Conservation (phyloP, 495 filamentous ascomycete species). For the Daldinia loculata region DNA sequence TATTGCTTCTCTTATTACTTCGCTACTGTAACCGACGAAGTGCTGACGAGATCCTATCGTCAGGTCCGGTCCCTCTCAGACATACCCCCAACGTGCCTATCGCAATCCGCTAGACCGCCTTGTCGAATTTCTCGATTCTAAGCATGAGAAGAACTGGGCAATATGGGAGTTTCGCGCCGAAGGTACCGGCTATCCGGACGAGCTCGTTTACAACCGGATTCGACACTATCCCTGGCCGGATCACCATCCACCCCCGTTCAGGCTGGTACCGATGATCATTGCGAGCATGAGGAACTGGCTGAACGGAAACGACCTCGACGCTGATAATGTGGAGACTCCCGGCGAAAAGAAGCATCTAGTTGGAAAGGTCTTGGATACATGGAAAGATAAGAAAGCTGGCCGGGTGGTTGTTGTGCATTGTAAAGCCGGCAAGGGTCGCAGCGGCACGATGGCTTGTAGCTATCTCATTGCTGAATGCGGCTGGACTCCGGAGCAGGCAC, state of each 20-base stretch:
- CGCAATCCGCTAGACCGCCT: slow-evolving; percentile 89
- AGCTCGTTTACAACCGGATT: slow-evolving; percentile 82
- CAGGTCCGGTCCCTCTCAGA: slow-evolving; percentile 83
- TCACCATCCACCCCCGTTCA: slow-evolving; percentile 95
- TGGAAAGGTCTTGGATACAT: slow-evolving; percentile 31
- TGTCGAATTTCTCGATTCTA: slow-evolving; percentile 83
- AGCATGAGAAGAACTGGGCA: slow-evolving; percentile 83
- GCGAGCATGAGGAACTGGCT: slow-evolving; percentile 91
- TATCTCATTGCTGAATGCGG: slow-evolving; percentile 92
- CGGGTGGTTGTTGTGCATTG: slow-evolving; percentile 92
- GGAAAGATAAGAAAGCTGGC: slow-evolving; percentile 46
- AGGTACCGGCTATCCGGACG: slow-evolving; percentile 92
- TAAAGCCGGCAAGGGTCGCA: slow-evolving; percentile 95
- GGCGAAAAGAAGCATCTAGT: slow-evolving; percentile 39
- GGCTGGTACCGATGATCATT: slow-evolving; percentile 85
- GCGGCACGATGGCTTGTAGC: slow-evolving; percentile 84
- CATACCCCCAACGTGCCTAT: slow-evolving; percentile 89
- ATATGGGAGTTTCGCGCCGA: slow-evolving; percentile 99
- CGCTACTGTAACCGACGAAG: neutral
- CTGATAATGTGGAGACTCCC: slow-evolving; percentile 17
- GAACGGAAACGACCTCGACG: slow-evolving; percentile 58
- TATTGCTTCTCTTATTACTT: neutral
- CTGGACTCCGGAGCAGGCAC: slow-evolving; percentile 80
- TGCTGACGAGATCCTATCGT: slow-evolving; percentile 15
- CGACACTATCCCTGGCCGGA: slow-evolving; percentile 96